These are phyloP conservation scores for Larix kaempferi DNA, from an alignment of 75 land plant genomes.

Conservation along the genomic window DNA sequence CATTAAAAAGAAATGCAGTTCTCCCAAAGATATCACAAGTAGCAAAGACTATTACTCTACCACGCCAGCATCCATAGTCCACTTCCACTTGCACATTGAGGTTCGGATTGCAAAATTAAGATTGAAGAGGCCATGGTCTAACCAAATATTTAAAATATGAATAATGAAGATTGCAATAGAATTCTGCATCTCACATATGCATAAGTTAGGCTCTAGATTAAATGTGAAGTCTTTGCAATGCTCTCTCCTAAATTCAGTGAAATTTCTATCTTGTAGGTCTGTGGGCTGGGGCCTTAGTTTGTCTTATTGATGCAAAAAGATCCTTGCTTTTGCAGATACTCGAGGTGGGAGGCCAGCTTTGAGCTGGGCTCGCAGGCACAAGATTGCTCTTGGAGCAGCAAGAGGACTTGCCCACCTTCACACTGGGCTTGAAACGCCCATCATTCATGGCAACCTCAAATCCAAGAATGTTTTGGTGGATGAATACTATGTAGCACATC, in stretches of 20 bases:
- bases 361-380: slow-evolving; percentile 31
- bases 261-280: background rate
- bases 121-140: background rate
- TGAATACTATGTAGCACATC: slow-evolving; percentile 27
- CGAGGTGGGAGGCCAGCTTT: slow-evolving; percentile 10
- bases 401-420: slow-evolving; percentile 31
- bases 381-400: slow-evolving; percentile 33
- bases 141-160: background rate
- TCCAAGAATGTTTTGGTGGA: slow-evolving; percentile 38
- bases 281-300: background rate
- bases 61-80: background rate
- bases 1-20: background rate
- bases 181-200: background rate
- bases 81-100: background rate
- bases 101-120: background rate
- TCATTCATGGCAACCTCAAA: slow-evolving; percentile 37
- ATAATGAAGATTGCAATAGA: background rate
- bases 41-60: background rate
- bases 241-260: background rate
- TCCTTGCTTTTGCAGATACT: slow-evolving; percentile 11
- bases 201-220: background rate
- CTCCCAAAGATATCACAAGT: background rate
- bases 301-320: background rate
- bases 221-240: background rate
- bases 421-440: slow-evolving; percentile 13